Base-by-base conservation (phyloP, 768 basidiomycete species). In the Hydnomerulius pinastri region DNA sequence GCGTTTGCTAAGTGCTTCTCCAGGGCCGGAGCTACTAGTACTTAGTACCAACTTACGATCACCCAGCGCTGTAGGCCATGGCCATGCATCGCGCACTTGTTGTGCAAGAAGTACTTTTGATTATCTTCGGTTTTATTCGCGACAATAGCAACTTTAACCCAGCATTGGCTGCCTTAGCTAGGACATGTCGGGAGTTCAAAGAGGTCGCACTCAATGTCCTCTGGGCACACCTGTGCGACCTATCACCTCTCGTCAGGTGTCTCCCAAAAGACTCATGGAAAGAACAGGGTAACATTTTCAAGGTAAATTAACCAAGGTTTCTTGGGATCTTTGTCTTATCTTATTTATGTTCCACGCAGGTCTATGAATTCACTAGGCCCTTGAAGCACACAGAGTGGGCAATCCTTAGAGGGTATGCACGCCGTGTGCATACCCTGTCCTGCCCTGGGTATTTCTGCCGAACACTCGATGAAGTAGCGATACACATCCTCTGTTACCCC, bases 171-270 rank as follows among this genome's bases (percentile, higher is more conserved):
- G 46, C 46, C 9, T 40, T 48, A 15, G 40, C 38, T 45, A 37
- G 46, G 4, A 43, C 46, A 17, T 48, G 46, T 18, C 46, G 37
- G 18, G 25, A 21, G 13, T 48, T 48, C 41, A 37, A 28, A 15
- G 46, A 44, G 18, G 38, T 40, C 41, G 46, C 39, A 4, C 40
- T 48, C 38, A 48, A 48, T 27, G 46, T 43, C n/a, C 24, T 48
- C 4, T 48, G 46, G 46, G 46, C 46, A 4, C 37, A 48, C 3
- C 41, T 48, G 8, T 0, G 27, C 30, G 21, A 33, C 17, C 33
- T 23, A n/a, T n/a, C n/a, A n/a, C n/a, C n/a, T n/a, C n/a, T n/a
- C n/a, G 23, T 45, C 10, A 13, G 12, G 21, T 35, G 44, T 15
- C 23, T 46, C 13, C 44, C 44, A 12, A 29, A 32, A 33, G 32